Percentiles rank a stretch among this genome's conserved stretches.
phyloP scores from a whole-genome alignment of 768 basidiomycete species.

The Russula emetica region DNA sequence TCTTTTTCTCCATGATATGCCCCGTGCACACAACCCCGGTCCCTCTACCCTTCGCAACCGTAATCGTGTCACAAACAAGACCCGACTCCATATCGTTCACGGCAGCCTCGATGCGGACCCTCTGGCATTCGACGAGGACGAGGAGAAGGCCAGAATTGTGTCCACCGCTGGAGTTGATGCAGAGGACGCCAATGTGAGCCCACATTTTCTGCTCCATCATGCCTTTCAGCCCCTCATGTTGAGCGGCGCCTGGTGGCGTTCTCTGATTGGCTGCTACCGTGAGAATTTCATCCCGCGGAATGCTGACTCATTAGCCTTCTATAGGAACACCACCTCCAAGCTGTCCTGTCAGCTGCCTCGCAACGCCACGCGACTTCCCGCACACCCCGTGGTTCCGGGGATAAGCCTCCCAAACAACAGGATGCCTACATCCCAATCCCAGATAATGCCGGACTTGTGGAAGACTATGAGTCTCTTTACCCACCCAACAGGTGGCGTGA shows the following conservation, averaged over 20 bases:
- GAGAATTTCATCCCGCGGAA: slow-evolving; percentile 48
- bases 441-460: slow-evolving; percentile 75
- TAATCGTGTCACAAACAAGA: slow-evolving; percentile 91
- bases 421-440: slow-evolving; percentile 89
- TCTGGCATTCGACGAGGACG: slow-evolving; percentile 78
- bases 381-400: slow-evolving; percentile 37
- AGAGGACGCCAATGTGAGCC: slow-evolving; percentile 87
- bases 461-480: slow-evolving; percentile 77
- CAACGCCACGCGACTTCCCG: slow-evolving; percentile 43
- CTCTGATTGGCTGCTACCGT: slow-evolving; percentile 45
- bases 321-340: slow-evolving; percentile 57
- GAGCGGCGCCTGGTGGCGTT: slow-evolving; percentile 41
- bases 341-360: slow-evolving; percentile 52
- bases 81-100: slow-evolving; percentile 77
- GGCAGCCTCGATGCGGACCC: slow-evolving; percentile 79
- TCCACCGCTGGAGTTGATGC: slow-evolving; percentile 85
- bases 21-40: slow-evolving; percentile 73
- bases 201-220: slow-evolving; percentile 35
- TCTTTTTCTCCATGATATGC: slow-evolving; percentile 75
- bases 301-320: slow-evolving; percentile 44
- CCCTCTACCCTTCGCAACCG: slow-evolving; percentile 78
- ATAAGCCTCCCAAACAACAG: slow-evolving; percentile 39
- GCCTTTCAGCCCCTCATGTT: slow-evolving; percentile 42
- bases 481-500: slow-evolving; percentile 67
- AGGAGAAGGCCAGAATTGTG: slow-evolving; percentile 77